Evolutionary conservation across 1,139 yeast genomes (phyloP), one percentile per base, ranked within the genome.

Genomic region (Debaryomyces sp.): DNA sequence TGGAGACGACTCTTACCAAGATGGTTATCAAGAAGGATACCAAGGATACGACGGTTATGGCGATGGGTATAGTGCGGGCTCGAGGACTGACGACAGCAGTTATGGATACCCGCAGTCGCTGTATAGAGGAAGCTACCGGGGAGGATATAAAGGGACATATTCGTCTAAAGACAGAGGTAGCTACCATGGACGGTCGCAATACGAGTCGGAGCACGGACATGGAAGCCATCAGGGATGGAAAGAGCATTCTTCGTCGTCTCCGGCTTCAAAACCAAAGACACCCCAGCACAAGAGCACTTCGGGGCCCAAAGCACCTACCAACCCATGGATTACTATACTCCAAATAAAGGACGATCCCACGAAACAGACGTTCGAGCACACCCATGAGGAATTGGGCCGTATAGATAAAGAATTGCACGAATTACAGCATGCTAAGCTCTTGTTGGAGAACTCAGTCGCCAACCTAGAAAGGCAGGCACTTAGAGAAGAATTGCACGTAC

Each of bases 401-500:
- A 50, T 67, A n/a, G 68, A 71, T 47, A 57, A 60, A 33, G 63
- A 63, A 21, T 58, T 74, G n/a, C 44, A 55, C 5, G 64, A 59
- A 29, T 57, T 71, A 26, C 75, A 69, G 48, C 56, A 49, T 26
- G 56, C 60, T 15, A 59, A 60, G 41, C 47, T 59, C 34, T 58
- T 54, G 51, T 60, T 70, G 45, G 63, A 61, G 35, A 50, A 56
- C 39, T 54, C 63, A 12, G 50, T 70, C 39, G 55, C 55, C 7
- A 52, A 54, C 17, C 58, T 75, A 37, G 71, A 70, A 33, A 58
- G 62, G 9, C 73, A 66, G 44, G 63, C 68, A 1, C 56, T 49
- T 22, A 59, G 72, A 44, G 80, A 75, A 50, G 71, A 60, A 27
- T 53, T 73, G 36, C 69, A 73, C 51, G 76, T 70, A 6, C 70